A percentile compares a stretch with the other conserved stretches of the same genome.
Evolutionary conservation across 176 grass and related monocot species (phyloP).

Genomic region (Oryza australiensis): DNA sequence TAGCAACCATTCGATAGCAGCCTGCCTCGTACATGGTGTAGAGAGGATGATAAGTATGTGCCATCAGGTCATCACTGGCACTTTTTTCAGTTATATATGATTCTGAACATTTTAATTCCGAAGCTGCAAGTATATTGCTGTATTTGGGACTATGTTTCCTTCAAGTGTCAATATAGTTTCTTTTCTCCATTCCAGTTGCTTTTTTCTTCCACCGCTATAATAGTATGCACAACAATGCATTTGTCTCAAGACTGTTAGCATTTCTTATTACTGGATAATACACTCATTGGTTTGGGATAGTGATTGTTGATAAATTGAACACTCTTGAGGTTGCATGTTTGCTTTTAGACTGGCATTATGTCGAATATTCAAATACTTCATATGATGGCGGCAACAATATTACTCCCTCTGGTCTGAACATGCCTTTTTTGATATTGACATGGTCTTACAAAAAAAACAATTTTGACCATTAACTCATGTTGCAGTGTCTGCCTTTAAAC

Average conservation of each 20-base stretch:
- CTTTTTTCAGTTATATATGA: not conserved
- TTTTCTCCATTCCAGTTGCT: not conserved
- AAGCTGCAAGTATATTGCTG: not conserved
- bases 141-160: slow-evolving; percentile 1
- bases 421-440: not conserved
- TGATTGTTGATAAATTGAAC: slow-evolving; percentile 14
- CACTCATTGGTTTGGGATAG: not conserved
- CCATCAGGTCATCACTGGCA: not conserved
- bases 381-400: not conserved
- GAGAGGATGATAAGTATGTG: not conserved
- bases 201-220: not conserved
- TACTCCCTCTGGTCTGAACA: not conserved
- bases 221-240: not conserved
- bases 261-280: not conserved
- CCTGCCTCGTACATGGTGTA: not conserved
- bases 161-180: not conserved
- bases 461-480: not conserved
- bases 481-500: not conserved
- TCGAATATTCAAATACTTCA: slow-evolving; percentile 12
- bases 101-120: not conserved
- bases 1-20: not conserved
- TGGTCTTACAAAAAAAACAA: not conserved
- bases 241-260: not conserved
- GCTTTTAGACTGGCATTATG: not conserved
- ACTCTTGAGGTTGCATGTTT: not conserved